Evolutionary conservation across 1,284 basidiomycete species (phyloP).

Genomic region (Trametes polyzona): DNA sequence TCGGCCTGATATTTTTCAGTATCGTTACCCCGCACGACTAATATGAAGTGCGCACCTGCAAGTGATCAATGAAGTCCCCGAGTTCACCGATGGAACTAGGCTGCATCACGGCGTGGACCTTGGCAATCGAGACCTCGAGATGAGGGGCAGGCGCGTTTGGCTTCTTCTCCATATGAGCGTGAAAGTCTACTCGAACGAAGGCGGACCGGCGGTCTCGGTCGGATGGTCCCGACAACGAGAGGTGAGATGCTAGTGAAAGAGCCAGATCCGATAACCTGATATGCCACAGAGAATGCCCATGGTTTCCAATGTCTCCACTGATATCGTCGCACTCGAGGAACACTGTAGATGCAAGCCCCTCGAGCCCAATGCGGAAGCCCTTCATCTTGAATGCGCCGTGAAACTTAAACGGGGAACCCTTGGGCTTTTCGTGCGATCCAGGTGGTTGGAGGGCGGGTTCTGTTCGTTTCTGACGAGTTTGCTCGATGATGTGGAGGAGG

Average conservation of each 20-base stretch:
- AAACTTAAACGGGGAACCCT: constrained; percentile 37
- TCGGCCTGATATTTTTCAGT: too few species aligned
- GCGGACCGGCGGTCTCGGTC: constrained; percentile 74
- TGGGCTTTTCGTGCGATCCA: constrained; percentile 4
- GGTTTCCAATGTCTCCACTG: constrained; percentile 56
- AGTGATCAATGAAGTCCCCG: constrained; percentile 83
- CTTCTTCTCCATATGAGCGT: constrained; percentile 42
- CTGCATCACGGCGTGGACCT: constrained; percentile 91
- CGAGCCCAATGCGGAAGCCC: constrained; percentile 78
- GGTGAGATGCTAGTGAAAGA: constrained; percentile 71
- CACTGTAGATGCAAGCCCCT: constrained; percentile 70
- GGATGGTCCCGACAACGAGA: constrained; percentile 43
- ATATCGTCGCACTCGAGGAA: constrained; percentile 78
- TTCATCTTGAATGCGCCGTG: constrained; percentile 65
- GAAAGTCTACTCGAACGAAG: constrained; percentile 81
- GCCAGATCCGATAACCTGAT: constrained; percentile 70
- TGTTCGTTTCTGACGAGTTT: constrained; percentile 52
- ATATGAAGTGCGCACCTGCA: constrained; percentile 68
- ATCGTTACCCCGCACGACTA: too few species aligned
- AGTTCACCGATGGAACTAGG: constrained; percentile 88
- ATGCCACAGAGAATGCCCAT: constrained; percentile 56
- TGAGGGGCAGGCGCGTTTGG: constrained; percentile 39
- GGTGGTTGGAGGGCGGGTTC: constrained; percentile 24
- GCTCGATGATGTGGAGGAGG: constrained; percentile 64
- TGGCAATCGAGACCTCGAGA: constrained; percentile 63